Evolutionary conservation across 306 rosid genomes (phyloP).

Genomic region (Canavalia ensiformis): DNA sequence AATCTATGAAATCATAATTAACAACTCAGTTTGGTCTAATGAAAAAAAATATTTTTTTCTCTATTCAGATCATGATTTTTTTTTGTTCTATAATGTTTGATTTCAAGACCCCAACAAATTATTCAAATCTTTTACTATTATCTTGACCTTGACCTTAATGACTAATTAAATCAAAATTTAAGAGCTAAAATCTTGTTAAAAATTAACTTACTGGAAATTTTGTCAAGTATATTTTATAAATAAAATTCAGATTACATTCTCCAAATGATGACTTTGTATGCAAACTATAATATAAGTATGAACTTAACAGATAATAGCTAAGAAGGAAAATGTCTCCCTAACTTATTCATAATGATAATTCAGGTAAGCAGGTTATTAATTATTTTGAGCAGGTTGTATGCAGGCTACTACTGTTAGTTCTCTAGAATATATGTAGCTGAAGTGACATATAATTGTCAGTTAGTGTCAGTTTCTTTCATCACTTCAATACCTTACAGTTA

Average conservation of each 20-base stretch:
- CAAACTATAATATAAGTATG: neutral
- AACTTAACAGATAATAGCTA: neutral
- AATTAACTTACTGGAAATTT: neutral
- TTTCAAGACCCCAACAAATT: no score
- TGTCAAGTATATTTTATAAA: neutral
- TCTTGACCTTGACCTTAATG: no score
- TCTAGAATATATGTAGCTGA: conserved; percentile 56
- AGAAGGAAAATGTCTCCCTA: neutral
- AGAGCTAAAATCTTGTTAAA: neutral
- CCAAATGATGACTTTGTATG: neutral
- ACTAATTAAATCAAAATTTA: neutral
- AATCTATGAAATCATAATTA: neutral
- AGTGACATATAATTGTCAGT: conserved; percentile 62
- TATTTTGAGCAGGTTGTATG: conserved; percentile 27
- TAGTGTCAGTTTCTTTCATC: conserved; percentile 51
- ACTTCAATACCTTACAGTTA: conserved; percentile 55
- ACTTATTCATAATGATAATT: neutral
- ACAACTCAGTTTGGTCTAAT: neutral
- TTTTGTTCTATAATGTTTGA: no score
- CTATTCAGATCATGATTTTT: neutral
- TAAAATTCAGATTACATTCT: neutral
- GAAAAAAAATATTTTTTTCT: neutral
- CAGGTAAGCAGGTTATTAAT: conserved; percentile 29
- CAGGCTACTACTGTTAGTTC: conserved; percentile 42
- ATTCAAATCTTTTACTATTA: no score